Conservation (phyloP, 2,329 filamentous ascomycete species). For the Claviceps pazoutovae region DNA sequence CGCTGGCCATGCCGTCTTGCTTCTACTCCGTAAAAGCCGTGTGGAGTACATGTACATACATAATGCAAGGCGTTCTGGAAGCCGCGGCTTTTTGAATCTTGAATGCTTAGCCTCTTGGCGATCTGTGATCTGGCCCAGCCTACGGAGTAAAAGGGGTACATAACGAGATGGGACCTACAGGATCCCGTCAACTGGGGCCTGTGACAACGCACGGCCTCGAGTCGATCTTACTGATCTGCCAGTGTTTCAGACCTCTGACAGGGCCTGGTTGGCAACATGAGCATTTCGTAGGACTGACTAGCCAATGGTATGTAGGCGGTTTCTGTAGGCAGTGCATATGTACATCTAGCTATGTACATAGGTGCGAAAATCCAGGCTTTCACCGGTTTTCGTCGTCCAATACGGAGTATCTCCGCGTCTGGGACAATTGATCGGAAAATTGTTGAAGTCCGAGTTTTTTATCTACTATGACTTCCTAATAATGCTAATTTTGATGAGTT, state of each 20-base stretch:
- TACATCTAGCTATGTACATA: too few relatives aligned
- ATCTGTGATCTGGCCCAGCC: not conserved
- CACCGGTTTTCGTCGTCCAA: too few relatives aligned
- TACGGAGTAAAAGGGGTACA: not conserved
- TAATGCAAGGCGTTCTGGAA: not conserved
- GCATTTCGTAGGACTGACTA: too few relatives aligned
- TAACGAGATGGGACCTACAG: not conserved
- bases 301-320: too few relatives aligned
- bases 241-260: conserved; percentile 9
- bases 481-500: too few relatives aligned
- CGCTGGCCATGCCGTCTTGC: not conserved
- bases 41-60: not conserved
- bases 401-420: too few relatives aligned
- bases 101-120: not conserved
- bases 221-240: conserved; percentile 12
- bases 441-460: too few relatives aligned
- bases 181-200: not conserved
- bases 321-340: too few relatives aligned
- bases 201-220: not conserved
- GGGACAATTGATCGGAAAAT: too few relatives aligned
- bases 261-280: not conserved
- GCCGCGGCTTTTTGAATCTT: not conserved
- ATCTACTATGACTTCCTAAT: too few relatives aligned
- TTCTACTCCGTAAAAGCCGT: not conserved
- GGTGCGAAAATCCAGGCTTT: too few relatives aligned